Conservation (phyloP, 2,329 filamentous ascomycete genomes). For the Calonectria leucothoes region DNA sequence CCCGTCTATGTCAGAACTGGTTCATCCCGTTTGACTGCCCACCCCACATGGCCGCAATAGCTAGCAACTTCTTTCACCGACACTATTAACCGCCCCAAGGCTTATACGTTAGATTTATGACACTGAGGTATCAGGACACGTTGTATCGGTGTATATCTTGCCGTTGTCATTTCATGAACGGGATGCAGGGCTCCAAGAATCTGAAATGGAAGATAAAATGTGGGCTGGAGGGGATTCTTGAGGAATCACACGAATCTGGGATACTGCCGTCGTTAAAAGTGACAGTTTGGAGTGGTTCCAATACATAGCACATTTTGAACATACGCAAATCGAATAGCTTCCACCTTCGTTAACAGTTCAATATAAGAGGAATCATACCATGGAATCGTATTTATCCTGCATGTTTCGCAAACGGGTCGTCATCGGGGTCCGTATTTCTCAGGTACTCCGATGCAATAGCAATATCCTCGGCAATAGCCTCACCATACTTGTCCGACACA, state of each 20-base stretch:
- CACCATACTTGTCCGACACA: slow-evolving; percentile 56
- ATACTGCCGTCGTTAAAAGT: background rate
- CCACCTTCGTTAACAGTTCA: background rate
- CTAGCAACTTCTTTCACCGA: background rate
- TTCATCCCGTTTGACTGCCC: background rate
- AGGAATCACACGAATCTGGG: background rate
- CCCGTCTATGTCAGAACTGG: background rate
- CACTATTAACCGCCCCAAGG: background rate
- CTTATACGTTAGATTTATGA: background rate
- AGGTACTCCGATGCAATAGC: slow-evolving; percentile 69
- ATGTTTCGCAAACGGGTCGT: slow-evolving; percentile 66
- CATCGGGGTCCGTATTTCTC: slow-evolving; percentile 59
- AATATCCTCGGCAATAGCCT: slow-evolving; percentile 58
- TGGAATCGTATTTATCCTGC: background rate
- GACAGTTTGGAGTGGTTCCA: background rate
- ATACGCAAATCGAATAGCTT: background rate
- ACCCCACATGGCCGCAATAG: background rate
- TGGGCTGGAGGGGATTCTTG: background rate
- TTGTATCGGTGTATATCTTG: background rate
- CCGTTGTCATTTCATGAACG: background rate
- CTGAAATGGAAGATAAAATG: background rate
- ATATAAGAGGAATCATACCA: background rate
- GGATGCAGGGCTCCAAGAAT: background rate
- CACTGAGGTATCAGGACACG: background rate
- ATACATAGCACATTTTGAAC: background rate